phyloP scores from a whole-genome alignment of 352 stramenopile genomes.

The Phytopythium boreale region DNA sequence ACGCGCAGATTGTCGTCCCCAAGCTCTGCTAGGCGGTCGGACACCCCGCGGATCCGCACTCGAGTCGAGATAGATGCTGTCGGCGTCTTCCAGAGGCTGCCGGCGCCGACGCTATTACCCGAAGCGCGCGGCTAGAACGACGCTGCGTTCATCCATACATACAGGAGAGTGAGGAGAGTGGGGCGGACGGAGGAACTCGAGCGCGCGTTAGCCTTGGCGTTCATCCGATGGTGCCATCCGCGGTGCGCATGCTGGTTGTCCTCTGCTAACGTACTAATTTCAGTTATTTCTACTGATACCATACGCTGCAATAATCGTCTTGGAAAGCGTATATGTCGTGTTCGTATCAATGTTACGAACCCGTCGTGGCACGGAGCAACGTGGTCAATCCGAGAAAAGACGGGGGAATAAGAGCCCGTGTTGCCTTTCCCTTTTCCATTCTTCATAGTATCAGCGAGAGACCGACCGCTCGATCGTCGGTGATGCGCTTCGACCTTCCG shows the following conservation, averaged over 20 bases:
- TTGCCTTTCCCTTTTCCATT: not conserved
- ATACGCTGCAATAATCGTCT: not conserved
- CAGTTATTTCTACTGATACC: constrained; percentile 5
- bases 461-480: constrained; percentile 7
- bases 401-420: constrained; percentile 11
- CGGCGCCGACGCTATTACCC: not conserved
- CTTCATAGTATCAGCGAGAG: too few relatives aligned
- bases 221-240: too few relatives aligned
- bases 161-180: not conserved
- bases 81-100: not conserved
- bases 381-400: not conserved
- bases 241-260: not conserved
- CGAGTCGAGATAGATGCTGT: not conserved
- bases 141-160: not conserved
- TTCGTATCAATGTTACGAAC: not conserved
- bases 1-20: constrained; percentile 64
- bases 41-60: not conserved
- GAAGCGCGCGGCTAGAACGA: too few relatives aligned
- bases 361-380: not conserved
- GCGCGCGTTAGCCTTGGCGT: too few relatives aligned
- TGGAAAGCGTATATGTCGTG: not conserved
- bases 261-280: not conserved
- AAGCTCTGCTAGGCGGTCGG: constrained; percentile 47
- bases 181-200: too few relatives aligned
- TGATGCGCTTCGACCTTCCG: constrained; percentile 3